A percentile compares a stretch with the other conserved stretches of the same genome.
phyloP scores from a whole-genome alignment of 2,329 filamentous ascomycete genomes.

The Cryphonectria parasitica region DNA sequence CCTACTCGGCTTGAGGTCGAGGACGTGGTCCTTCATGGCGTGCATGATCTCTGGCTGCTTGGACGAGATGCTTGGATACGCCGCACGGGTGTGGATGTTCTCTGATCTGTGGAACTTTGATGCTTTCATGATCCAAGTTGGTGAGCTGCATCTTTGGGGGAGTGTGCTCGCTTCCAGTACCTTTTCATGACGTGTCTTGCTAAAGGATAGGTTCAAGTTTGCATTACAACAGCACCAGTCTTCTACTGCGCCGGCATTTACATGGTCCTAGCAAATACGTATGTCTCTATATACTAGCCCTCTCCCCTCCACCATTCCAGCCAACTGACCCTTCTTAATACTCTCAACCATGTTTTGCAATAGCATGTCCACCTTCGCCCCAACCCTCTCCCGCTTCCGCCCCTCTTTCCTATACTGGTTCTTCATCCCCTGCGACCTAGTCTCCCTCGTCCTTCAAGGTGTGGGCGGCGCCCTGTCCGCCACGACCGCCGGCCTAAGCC shows the following conservation, averaged over 20 bases:
- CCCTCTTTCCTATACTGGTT: constrained; percentile 48
- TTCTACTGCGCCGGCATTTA: constrained; percentile 69
- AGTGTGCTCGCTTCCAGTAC: background rate
- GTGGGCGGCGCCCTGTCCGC: constrained; percentile 57
- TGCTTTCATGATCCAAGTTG: constrained; percentile 69
- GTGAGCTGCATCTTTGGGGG: constrained; percentile 40
- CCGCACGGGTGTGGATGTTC: constrained; percentile 60
- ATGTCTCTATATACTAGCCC: background rate
- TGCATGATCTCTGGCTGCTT: constrained; percentile 61
- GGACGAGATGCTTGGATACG: constrained; percentile 65
- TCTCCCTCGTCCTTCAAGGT: constrained; percentile 60
- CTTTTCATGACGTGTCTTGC: background rate
- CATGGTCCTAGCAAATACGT: constrained; percentile 57
- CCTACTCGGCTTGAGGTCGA: constrained; percentile 51
- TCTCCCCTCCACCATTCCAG: background rate
- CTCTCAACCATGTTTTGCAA: background rate
- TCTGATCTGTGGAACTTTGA: constrained; percentile 61
- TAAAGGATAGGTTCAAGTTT: constrained; percentile 44
- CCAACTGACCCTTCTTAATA: background rate
- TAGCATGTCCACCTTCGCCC: constrained; percentile 46
- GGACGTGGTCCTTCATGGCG: constrained; percentile 51
- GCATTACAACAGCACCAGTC: constrained; percentile 59
- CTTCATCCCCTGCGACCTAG: constrained; percentile 57
- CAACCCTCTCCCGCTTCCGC: constrained; percentile 45
- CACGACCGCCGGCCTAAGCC: constrained; percentile 47